Conservation (phyloP, 2,329 filamentous ascomycete genomes). For the Colletotrichum sp. region DNA sequence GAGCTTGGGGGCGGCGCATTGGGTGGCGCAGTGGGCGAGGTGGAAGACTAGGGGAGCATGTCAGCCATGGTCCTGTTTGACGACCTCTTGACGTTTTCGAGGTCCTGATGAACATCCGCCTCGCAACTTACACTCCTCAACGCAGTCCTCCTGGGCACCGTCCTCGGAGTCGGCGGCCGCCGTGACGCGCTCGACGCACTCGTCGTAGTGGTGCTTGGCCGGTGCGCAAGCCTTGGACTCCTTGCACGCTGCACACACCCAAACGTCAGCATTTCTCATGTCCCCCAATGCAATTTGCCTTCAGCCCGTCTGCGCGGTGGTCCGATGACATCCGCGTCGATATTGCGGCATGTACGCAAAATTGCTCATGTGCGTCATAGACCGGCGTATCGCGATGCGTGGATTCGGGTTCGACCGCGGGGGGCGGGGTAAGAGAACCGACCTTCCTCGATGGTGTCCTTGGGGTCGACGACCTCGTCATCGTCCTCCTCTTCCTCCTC, state of each 20-base stretch:
- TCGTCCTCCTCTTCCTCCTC: conserved; percentile 73
- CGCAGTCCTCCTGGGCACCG: conserved; percentile 87
- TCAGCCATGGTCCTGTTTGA: background rate
- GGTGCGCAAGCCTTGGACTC: conserved; percentile 84
- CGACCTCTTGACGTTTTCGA: background rate
- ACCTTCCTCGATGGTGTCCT: conserved; percentile 93
- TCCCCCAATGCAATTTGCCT: background rate
- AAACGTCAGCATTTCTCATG: conserved; percentile 18
- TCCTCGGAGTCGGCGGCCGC: conserved; percentile 67
- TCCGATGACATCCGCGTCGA: background rate
- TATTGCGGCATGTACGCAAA: background rate
- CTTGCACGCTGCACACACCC: conserved; percentile 73
- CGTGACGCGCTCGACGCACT: conserved; percentile 95
- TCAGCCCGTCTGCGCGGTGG: background rate
- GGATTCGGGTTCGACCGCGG: background rate
- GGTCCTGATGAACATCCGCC: too few species aligned
- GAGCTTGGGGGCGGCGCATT: conserved; percentile 95
- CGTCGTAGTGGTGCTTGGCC: conserved; percentile 96
- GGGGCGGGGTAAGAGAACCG: conserved; percentile 45
- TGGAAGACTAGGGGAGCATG: conserved; percentile 80
- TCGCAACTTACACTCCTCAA: conserved; percentile 90
- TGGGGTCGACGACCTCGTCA: conserved; percentile 82
- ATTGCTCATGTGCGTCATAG: conserved; percentile 13
- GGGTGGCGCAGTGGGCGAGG: conserved; percentile 91
- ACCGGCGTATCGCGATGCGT: background rate